Conservation (phyloP, 2,329 filamentous ascomycete species). For the Pseudocercospora macadamiae region DNA sequence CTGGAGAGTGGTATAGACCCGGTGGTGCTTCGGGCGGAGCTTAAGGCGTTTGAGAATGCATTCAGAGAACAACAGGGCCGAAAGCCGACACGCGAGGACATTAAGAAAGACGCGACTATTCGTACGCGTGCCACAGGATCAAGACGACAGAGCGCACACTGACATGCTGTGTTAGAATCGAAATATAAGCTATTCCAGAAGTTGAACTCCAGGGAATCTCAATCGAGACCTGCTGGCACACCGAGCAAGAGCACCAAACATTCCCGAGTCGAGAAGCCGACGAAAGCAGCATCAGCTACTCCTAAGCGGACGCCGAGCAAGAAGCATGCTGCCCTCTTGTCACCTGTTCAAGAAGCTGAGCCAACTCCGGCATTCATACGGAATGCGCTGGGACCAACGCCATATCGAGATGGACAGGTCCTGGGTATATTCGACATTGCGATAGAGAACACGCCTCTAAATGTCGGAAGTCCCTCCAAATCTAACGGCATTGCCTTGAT, state of each 20-base stretch:
- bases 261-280: conserved; percentile 22
- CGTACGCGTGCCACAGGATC: conserved; percentile 54
- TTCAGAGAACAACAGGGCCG: conserved; percentile 64
- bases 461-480: conserved; percentile 26
- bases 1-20: conserved; percentile 17
- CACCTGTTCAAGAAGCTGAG: conserved; percentile 30
- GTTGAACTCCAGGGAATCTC: conserved; percentile 54
- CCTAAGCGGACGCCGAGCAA: conserved; percentile 25
- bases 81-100: conserved; percentile 74
- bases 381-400: conserved; percentile 68
- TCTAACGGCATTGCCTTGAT: conserved; percentile 35
- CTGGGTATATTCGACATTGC: conserved; percentile 77
- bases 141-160: not conserved
- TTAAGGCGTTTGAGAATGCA: conserved; percentile 74
- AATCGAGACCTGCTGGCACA: conserved; percentile 47
- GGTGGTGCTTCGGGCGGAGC: conserved; percentile 61
- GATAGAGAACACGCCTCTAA: conserved; percentile 34
- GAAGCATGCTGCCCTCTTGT: conserved; percentile 13
- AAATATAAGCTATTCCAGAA: conserved; percentile 80
- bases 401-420: conserved; percentile 75
- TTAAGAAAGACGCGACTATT: conserved; percentile 72
- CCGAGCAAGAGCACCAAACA: conserved; percentile 27
- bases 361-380: conserved; percentile 38
- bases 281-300: conserved; percentile 27
- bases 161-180: conserved; percentile 51